Evolutionary conservation across 2,329 filamentous ascomycete genomes (phyloP).

Genomic region (Balansia obtecta): DNA sequence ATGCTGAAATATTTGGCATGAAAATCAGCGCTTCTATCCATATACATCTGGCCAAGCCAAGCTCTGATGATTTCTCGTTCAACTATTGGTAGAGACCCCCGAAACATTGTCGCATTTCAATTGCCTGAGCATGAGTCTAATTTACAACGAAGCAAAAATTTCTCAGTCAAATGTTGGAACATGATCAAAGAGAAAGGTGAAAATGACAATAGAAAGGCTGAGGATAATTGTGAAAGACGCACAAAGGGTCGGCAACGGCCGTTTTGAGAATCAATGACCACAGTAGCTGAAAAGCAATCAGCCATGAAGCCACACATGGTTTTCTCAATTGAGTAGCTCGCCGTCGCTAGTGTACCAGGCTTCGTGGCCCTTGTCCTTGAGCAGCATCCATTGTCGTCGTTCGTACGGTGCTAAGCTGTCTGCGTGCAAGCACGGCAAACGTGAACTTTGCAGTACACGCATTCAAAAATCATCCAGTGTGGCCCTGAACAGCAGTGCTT

Average conservation of each 20-base stretch:
- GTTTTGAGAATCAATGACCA: too few relatives aligned
- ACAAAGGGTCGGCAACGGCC: too few relatives aligned
- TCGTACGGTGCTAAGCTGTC: constrained; percentile 10
- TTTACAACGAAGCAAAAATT: neutral
- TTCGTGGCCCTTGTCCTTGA: too few relatives aligned
- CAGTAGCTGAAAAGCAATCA: too few relatives aligned
- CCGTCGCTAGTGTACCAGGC: too few relatives aligned
- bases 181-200: neutral
- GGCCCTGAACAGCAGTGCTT: constrained; percentile 51
- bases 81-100: neutral
- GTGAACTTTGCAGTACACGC: constrained; percentile 55
- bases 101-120: neutral
- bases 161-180: neutral
- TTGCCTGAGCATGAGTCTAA: constrained; percentile 1
- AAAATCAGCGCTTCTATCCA: neutral
- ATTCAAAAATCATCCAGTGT: constrained; percentile 58
- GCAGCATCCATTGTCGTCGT: neutral
- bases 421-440: constrained; percentile 47
- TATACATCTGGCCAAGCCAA: neutral
- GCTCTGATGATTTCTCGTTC: neutral
- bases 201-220: neutral
- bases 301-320: too few relatives aligned
- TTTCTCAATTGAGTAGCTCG: too few relatives aligned
- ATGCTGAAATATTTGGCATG: neutral
- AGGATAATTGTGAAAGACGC: neutral